phyloP scores from a whole-genome alignment of 371 early-diverging fungal genomes.

The Gilbertella persicaria region DNA sequence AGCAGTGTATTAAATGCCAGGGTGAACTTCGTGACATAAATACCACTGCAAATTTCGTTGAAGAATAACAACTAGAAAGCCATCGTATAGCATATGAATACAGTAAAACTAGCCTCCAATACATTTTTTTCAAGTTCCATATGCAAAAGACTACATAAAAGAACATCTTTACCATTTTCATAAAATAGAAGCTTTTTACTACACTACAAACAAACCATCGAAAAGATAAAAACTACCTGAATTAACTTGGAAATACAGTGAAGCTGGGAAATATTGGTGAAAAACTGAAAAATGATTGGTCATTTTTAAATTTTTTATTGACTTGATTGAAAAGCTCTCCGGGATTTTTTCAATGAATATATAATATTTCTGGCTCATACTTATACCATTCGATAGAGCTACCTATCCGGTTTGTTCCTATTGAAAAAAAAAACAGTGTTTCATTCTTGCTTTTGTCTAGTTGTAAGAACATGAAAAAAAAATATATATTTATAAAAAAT shows the following conservation, averaged over 20 bases:
- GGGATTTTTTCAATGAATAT: slow-evolving; percentile 4
- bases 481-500: slow-evolving; percentile 1
- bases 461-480: slow-evolving; percentile 4
- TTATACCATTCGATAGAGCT: slow-evolving; percentile 8
- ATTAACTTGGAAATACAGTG: no score
- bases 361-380: slow-evolving; percentile 4
- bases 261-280: not conserved
- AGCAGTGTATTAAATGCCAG: slow-evolving; percentile 10
- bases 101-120: no score
- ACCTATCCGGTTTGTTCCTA: slow-evolving; percentile 7
- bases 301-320: slow-evolving; percentile 2
- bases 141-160: no score
- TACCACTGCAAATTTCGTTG: no score
- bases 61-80: no score
- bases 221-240: no score
- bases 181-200: no score
- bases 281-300: not conserved
- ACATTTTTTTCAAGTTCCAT: no score
- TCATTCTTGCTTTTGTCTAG: slow-evolving; percentile 9
- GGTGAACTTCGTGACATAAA: slow-evolving; percentile 4
- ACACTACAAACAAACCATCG: no score
- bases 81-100: no score
- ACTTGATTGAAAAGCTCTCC: slow-evolving; percentile 4
- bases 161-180: no score
- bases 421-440: slow-evolving; percentile 11